Percentiles rank a stretch among this genome's conserved stretches.
Evolutionary conservation across 2,329 filamentous ascomycete genomes (phyloP).

Genomic region (Apiospora phragmitis): DNA sequence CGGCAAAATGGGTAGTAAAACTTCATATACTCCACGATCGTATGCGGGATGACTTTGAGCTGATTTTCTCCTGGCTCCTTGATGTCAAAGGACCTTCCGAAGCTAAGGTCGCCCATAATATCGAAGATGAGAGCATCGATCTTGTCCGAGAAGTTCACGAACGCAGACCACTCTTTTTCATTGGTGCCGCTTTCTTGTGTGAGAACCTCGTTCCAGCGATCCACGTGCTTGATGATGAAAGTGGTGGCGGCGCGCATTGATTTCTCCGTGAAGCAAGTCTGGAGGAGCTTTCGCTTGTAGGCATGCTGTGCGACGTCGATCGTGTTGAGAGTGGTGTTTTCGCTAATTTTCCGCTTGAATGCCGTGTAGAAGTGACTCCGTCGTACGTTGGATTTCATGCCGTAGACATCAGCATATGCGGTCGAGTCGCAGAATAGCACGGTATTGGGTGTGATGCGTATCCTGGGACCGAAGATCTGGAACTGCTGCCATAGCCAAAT

Average conservation of each 20-base stretch:
- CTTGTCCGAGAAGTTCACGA: neutral
- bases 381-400: conserved; percentile 24
- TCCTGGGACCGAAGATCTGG: neutral
- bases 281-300: conserved; percentile 21
- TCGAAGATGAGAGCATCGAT: neutral
- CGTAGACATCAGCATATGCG: conserved; percentile 10
- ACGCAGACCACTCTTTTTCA: neutral
- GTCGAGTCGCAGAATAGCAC: neutral
- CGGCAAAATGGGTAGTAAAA: neutral
- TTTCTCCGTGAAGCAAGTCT: conserved; percentile 24
- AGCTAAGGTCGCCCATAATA: conserved; percentile 23
- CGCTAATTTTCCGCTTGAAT: conserved; percentile 11
- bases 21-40: neutral
- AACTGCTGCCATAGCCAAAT: neutral
- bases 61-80: conserved; percentile 25
- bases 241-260: conserved; percentile 18
- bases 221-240: conserved; percentile 18
- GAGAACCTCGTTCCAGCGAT: neutral
- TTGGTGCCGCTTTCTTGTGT: conserved; percentile 14
- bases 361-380: conserved; percentile 22
- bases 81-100: conserved; percentile 26
- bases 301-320: conserved; percentile 21
- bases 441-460: neutral
- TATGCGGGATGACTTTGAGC: conserved; percentile 19
- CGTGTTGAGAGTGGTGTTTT: conserved; percentile 18